These are phyloP conservation scores for Verticillium klebahnii DNA, from an alignment of 2,329 filamentous ascomycete genomes.

Conservation along the genomic window DNA sequence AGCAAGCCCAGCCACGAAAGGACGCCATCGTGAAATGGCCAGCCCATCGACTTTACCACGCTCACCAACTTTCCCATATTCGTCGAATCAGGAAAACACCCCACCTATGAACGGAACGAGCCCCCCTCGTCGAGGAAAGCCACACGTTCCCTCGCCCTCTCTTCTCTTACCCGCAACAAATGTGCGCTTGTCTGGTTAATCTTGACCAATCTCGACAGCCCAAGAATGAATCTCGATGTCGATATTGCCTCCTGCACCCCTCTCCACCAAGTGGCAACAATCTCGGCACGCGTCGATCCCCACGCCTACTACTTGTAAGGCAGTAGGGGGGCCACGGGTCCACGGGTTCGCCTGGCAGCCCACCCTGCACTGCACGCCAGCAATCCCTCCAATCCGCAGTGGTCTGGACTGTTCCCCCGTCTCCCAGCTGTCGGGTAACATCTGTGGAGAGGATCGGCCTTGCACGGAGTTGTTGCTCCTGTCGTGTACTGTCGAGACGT, in stretches of 20 bases:
- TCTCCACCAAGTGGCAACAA: not conserved
- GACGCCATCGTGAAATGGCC: not conserved
- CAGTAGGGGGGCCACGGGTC: not conserved
- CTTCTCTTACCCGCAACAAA: too few relatives aligned
- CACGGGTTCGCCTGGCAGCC: not conserved
- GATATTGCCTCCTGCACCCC: not conserved
- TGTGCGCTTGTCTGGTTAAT: too few relatives aligned
- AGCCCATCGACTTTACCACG: not conserved
- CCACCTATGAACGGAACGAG: not conserved
- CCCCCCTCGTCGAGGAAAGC: too few relatives aligned
- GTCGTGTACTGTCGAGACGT: not conserved
- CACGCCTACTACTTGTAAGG: not conserved
- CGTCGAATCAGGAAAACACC: not conserved
- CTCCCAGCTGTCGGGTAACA: not conserved
- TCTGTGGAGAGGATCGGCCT: not conserved
- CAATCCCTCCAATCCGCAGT: not conserved
- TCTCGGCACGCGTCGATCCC: not conserved
- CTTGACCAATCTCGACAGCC: too few relatives aligned
- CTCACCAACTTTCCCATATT: not conserved
- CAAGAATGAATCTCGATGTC: too few relatives aligned
- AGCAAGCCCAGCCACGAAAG: not conserved
- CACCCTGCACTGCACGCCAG: not conserved
- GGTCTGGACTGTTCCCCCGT: not conserved
- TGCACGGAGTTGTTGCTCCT: not conserved
- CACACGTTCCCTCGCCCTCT: too few relatives aligned